Conservation (phyloP, 371 early-diverging fungal genomes). For the Caulochytrium protostelioides region DNA sequence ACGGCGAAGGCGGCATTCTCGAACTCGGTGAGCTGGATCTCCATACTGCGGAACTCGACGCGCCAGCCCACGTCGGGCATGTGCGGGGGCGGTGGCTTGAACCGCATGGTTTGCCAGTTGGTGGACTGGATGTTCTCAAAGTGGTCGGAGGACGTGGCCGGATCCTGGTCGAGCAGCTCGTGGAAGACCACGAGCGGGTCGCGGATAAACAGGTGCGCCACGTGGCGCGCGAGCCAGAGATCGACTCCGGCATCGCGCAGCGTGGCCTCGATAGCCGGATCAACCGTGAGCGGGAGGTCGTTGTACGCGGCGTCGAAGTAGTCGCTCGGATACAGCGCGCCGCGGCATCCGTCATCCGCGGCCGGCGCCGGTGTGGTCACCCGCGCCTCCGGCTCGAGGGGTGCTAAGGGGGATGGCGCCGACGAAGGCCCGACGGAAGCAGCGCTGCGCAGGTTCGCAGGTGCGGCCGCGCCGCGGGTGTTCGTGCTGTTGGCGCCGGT, state of each 20-base stretch:
- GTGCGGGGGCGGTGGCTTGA: constrained; percentile 90
- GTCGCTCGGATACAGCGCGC: too few species aligned
- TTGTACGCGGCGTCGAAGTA: constrained; percentile 78
- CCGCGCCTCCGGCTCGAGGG: too few species aligned
- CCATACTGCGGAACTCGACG: constrained; percentile 96
- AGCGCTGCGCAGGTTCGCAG: too few species aligned
- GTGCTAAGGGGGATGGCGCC: too few species aligned
- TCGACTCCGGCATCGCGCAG: too few species aligned
- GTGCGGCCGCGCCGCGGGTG: too few species aligned
- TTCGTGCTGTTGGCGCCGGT: too few species aligned
- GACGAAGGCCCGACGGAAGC: too few species aligned
- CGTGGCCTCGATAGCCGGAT: constrained; percentile 61
- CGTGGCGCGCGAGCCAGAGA: constrained; percentile 71
- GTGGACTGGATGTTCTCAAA: constrained; percentile 98
- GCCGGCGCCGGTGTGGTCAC: too few species aligned
- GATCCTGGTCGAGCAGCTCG: constrained; percentile 72
- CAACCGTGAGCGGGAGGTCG: constrained; percentile 67
- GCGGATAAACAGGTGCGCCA: constrained; percentile 92
- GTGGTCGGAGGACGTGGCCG: constrained; percentile 63
- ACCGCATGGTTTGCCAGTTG: constrained; percentile 98
- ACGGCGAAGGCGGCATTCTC: constrained; percentile 93
- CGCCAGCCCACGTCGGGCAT: constrained; percentile 82
- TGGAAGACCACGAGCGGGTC: constrained; percentile 92
- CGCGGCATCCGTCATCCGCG: too few species aligned
- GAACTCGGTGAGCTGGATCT: constrained; percentile 91